Percentiles rank a stretch among this genome's conserved stretches.
phyloP scores from a whole-genome alignment of 306 rosid species.

The Cucurbita argyrosperma region DNA sequence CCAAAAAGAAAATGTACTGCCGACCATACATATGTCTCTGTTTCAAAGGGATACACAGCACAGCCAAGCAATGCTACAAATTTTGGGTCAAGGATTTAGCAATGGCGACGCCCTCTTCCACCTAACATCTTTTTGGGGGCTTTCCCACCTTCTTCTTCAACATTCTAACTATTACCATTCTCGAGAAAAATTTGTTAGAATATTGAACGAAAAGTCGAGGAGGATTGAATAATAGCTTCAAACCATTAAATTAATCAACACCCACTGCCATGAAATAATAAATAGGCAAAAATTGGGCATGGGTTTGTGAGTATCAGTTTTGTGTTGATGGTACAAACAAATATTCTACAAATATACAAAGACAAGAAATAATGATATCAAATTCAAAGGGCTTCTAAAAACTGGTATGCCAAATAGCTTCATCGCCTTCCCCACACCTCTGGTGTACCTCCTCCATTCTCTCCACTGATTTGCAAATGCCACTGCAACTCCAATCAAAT shows the following conservation, averaged over 20 bases:
- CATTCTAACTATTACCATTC: too few relatives aligned
- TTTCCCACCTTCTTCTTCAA: background rate
- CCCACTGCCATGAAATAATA: conserved; percentile 21
- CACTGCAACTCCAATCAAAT: conserved; percentile 56
- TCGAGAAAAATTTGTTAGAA: too few relatives aligned
- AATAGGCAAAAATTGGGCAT: conserved; percentile 29
- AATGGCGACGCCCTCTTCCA: background rate
- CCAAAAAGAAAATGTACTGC: background rate
- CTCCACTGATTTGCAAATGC: conserved; percentile 54
- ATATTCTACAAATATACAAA: background rate
- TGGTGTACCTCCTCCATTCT: conserved; percentile 51
- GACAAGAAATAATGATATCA: background rate
- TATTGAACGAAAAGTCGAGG: too few relatives aligned
- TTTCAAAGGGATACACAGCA: background rate
- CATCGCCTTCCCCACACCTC: conserved; percentile 48
- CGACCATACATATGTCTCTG: background rate
- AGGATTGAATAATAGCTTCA: background rate
- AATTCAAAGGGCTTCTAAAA: conserved; percentile 12
- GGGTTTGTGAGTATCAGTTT: background rate
- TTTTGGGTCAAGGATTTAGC: background rate
- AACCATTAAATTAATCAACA: conserved; percentile 15
- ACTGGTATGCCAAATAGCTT: conserved; percentile 46
- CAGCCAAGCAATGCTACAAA: background rate
- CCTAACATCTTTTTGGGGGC: background rate
- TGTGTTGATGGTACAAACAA: background rate